A percentile compares a stretch with the other conserved stretches of the same genome.
phyloP scores from a whole-genome alignment of 495 filamentous ascomycete species.

The Staphylotrichum tortipilum region DNA sequence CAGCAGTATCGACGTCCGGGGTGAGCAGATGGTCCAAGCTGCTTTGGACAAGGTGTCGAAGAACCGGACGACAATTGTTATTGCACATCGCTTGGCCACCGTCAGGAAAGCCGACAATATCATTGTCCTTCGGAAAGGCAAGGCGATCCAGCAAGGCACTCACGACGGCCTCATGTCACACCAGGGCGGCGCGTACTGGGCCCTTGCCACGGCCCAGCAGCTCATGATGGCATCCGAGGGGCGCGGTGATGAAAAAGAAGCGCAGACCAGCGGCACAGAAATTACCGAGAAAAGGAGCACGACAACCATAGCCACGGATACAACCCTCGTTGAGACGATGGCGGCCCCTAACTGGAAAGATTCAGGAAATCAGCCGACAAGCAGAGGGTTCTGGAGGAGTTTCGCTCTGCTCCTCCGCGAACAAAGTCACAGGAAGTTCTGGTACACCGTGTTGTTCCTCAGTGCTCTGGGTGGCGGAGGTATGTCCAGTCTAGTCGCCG shows the following conservation, averaged over 20 bases:
- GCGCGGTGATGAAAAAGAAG: slow-evolving; percentile 7
- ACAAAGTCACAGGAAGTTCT: slow-evolving; percentile 38
- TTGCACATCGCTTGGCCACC: slow-evolving; percentile 54
- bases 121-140: slow-evolving; percentile 48
- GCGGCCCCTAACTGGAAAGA: slow-evolving; percentile 1
- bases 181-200: slow-evolving; percentile 47
- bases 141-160: slow-evolving; percentile 61
- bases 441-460: slow-evolving; percentile 39
- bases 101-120: slow-evolving; percentile 60
- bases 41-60: slow-evolving; percentile 47
- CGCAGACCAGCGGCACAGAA: slow-evolving; percentile 8
- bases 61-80: slow-evolving; percentile 51
- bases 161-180: slow-evolving; percentile 56
- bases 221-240: slow-evolving; percentile 25
- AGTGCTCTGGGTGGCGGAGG: slow-evolving; percentile 45
- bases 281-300: slow-evolving; percentile 35
- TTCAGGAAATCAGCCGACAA: slow-evolving; percentile 14
- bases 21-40: slow-evolving; percentile 50
- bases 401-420: slow-evolving; percentile 40
- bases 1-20: slow-evolving; percentile 49
- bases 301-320: slow-evolving; percentile 27
- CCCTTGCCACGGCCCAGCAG: slow-evolving; percentile 45
- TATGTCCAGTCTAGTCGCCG: slow-evolving; percentile 21
- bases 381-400: slow-evolving; percentile 35
- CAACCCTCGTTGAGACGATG: slow-evolving; percentile 1